Evolutionary conservation across 805 yeast species (phyloP), one percentile per base, ranked within the genome.

Genomic region (Monosporozyma servazzii): DNA sequence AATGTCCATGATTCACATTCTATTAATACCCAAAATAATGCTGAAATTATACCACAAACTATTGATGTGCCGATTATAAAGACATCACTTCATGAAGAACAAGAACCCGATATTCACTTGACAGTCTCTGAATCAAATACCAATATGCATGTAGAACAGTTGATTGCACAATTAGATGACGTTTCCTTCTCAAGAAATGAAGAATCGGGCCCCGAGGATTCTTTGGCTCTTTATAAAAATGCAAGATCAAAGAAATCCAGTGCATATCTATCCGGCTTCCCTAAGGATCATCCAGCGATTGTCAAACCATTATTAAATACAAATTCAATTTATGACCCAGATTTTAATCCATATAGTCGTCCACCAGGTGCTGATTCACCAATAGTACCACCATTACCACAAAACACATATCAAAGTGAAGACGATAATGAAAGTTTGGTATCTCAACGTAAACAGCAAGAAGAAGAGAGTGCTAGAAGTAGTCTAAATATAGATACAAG

Each of bases 251-350:
- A 65, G 49, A 66, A 64, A 49, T 66, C 70, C n/a, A 66, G 70
- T 50, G 69, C 69, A 7, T 66, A 66, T 49, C 51, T 66, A 25
- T 66, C 70, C 7, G 66, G 66, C 3, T 63, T 54, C 36, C 63
- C 57, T 15, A 29, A 23, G 30, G 46, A 44, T 44, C 23, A 46
- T 20, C 23, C 45, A 11, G 29, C 18, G 4, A 18, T 48, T 8
- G 23, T 27, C 3, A 48, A 48, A 41, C 50, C 50, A 48, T 21
- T 29, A 13, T 20, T 48, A 7, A 48, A 48, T 23, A 48, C 50
- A 13, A 25, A 48, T 13, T 48, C 50, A 17, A 48, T 48, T 30
- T 48, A 48, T 31, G 30, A 23, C 9, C 30, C 31, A 11, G 31
- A 43, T 31, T 33, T 33, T n/a, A 33, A 33, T 33, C 37, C 37